Percentiles rank a stretch among this genome's conserved stretches.
phyloP scores from a whole-genome alignment of 371 early-diverging fungal genomes.

The Mycotypha africana region DNA sequence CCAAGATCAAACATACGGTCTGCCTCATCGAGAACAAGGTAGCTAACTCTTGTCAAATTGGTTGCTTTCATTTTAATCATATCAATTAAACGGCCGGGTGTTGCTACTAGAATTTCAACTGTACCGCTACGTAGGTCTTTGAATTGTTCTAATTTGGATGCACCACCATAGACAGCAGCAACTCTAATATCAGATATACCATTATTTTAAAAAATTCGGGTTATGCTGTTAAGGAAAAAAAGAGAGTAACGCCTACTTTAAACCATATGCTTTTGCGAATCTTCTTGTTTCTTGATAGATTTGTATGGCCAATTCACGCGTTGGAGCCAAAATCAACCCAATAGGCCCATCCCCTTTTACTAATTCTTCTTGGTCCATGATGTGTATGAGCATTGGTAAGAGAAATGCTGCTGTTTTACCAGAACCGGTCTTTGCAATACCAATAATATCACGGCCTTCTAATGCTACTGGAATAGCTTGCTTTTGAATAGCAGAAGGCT shows the following conservation, averaged over 20 bases:
- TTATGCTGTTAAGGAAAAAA: too few relatives aligned
- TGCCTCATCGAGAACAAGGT: slow-evolving; percentile 93
- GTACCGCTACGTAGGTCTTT: slow-evolving; percentile 77
- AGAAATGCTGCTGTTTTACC: slow-evolving; percentile 76
- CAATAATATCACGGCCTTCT: slow-evolving; percentile 79
- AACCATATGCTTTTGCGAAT: slow-evolving; percentile 70
- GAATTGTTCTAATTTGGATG: slow-evolving; percentile 84
- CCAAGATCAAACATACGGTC: slow-evolving; percentile 96
- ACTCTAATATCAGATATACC: too few relatives aligned
- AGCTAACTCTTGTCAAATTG: slow-evolving; percentile 87
- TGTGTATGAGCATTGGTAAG: slow-evolving; percentile 83
- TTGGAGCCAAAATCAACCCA: slow-evolving; percentile 76
- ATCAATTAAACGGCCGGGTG: slow-evolving; percentile 96
- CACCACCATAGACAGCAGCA: slow-evolving; percentile 90
- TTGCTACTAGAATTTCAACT: slow-evolving; percentile 87
- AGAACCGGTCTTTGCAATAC: slow-evolving; percentile 87
- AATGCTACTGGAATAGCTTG: slow-evolving; percentile 76
- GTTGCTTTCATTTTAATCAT: slow-evolving; percentile 86
- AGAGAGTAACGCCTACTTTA: slow-evolving; percentile 52
- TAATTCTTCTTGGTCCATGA: slow-evolving; percentile 75
- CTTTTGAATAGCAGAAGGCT: slow-evolving; percentile 78
- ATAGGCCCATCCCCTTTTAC: slow-evolving; percentile 70
- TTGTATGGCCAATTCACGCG: slow-evolving; percentile 88
- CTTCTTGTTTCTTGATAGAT: slow-evolving; percentile 79
- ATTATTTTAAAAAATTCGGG: too few relatives aligned